phyloP scores from a whole-genome alignment of 768 basidiomycete species.

The Lactarius indigo region DNA sequence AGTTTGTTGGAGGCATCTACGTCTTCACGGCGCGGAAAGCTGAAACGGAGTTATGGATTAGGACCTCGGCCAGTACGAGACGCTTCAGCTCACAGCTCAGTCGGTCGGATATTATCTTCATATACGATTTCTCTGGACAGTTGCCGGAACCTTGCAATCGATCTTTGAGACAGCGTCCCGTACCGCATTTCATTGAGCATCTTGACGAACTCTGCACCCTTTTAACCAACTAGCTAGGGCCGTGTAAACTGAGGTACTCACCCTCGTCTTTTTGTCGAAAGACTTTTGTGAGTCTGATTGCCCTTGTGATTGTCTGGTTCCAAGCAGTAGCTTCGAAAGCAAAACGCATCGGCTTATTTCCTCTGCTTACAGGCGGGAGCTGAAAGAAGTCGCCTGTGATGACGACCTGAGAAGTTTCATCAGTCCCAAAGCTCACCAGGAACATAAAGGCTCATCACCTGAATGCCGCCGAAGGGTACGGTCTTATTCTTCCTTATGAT shows the following conservation, averaged over 20 bases:
- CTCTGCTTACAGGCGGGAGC: conserved; percentile 84
- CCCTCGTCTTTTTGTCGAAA: conserved; percentile 93
- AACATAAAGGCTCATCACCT: conserved; percentile 42
- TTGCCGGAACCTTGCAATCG: conserved; percentile 65
- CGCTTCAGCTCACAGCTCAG: conserved; percentile 68
- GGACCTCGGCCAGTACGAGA: background rate
- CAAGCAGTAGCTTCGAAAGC: conserved; percentile 88
- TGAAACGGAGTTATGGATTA: conserved; percentile 31
- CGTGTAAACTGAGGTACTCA: conserved; percentile 34
- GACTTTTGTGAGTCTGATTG: conserved; percentile 91
- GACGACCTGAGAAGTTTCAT: conserved; percentile 52
- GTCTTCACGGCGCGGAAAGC: conserved; percentile 89
- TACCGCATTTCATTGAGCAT: conserved; percentile 99
- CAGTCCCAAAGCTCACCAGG: background rate
- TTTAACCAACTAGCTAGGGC: conserved; percentile 12
- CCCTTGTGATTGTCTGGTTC: conserved; percentile 68
- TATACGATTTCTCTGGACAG: conserved; percentile 72
- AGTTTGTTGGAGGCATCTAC: conserved; percentile 79
- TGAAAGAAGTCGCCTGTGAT: conserved; percentile 99
- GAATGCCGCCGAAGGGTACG: conserved; percentile 90
- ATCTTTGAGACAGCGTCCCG: conserved; percentile 60
- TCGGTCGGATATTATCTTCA: conserved; percentile 79
- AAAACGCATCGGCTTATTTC: conserved; percentile 62
- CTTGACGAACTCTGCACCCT: conserved; percentile 71
- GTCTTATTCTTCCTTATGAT: conserved; percentile 51